Base-by-base conservation (phyloP, 2,329 filamentous ascomycete species). In the Chaetomium sp. region DNA sequence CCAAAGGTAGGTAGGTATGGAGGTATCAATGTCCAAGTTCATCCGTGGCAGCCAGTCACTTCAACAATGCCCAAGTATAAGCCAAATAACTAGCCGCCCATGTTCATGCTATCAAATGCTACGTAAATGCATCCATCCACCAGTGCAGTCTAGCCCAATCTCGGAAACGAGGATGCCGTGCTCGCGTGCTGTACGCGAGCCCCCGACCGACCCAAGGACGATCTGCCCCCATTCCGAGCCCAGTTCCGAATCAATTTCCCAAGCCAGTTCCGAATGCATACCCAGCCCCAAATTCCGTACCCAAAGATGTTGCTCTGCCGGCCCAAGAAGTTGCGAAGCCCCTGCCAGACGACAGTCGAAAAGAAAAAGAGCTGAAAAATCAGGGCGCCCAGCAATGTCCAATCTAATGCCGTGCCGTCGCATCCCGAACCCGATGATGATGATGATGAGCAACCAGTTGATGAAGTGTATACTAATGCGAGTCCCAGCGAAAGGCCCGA, bases 331-430 rank as follows among this genome's bases (percentile, higher is more conserved):
- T 59, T 25, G 25, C 45, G 47, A 51, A 67, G 47, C 55, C 47
- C 55, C 23, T 63, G 69, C 60, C 61, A 59, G 53, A 67, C 58
- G 13, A 70, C 62, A 1, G 66, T 50, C 62, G 63, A 67, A 31
- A 71, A 65, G 50, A 71, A 70, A 27, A 64, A 67, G 4, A 66
- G 19, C 57, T 71, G 69, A 63, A 70, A 70, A 25, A 63, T 55
- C 54, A 71, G 53, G 21, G 66, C 67, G 7, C 66, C 63, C 47
- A 71, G 38, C 47, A 71, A 62, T 29, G 56, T 27, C 70, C 69
- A 70, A 58, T 70, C 70, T 53, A 67, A 54, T 33, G 45, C 64
- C 21, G 55, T 66, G 61, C 65, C 65, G 45, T 65, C 65, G 42
- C 53, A 47, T 5, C 21, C 47, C 8, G 55, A 56, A 42, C 54